Conservation (phyloP, 1,284 basidiomycete genomes). For the Chalciporus piperatoides region DNA sequence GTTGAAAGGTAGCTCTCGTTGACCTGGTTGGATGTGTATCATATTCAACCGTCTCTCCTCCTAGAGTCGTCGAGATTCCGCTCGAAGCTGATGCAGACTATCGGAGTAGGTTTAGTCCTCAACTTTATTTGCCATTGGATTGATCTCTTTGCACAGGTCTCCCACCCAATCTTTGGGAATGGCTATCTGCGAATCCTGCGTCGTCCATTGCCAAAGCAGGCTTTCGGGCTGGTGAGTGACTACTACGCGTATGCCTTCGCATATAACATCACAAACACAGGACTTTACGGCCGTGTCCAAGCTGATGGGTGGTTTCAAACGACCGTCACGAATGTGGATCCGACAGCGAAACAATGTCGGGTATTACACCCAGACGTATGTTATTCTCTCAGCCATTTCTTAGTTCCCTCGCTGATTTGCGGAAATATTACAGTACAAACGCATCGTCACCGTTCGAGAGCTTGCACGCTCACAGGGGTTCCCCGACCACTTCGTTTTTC, state of each 20-base stretch:
- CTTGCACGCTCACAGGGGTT: constrained; percentile 75
- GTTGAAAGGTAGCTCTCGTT: constrained; percentile 36
- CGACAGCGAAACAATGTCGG: constrained; percentile 67
- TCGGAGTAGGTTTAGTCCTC: constrained; percentile 38
- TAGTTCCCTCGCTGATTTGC: not conserved
- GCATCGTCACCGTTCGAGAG: constrained; percentile 68
- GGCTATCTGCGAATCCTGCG: constrained; percentile 50
- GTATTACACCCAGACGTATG: constrained; percentile 64
- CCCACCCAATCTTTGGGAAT: constrained; percentile 31
- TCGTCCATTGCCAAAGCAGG: constrained; percentile 51
- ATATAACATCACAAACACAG: constrained; percentile 32
- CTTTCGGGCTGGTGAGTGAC: constrained; percentile 44
- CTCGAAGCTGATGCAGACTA: constrained; percentile 54
- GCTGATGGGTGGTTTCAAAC: constrained; percentile 55
- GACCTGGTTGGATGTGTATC: not conserved
- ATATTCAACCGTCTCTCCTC: not conserved
- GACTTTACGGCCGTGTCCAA: constrained; percentile 59
- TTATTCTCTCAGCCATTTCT: constrained; percentile 1
- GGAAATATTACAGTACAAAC: constrained; percentile 44
- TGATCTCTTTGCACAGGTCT: constrained; percentile 14
- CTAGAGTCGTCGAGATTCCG: constrained; percentile 53
- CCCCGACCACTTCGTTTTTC: constrained; percentile 64
- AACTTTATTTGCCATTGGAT: not conserved
- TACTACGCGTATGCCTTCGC: not conserved
- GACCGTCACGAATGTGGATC: constrained; percentile 69